These are phyloP conservation scores for Leucogyrophana mollusca DNA, from an alignment of 768 basidiomycete species.

Conservation along the genomic window DNA sequence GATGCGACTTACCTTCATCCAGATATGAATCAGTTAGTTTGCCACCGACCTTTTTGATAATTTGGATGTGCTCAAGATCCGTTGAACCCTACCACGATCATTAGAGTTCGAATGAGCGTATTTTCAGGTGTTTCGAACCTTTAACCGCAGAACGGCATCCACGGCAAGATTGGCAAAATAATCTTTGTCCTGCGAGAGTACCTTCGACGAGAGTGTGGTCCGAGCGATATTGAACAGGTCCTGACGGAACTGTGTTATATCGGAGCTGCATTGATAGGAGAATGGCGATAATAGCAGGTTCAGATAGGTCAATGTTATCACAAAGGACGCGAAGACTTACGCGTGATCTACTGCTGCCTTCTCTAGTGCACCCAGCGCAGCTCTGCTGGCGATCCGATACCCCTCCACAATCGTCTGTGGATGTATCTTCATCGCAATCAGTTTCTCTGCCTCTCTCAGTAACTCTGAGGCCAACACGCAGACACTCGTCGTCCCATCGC, in stretches of 20 bases:
- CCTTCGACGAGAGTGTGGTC: conserved; percentile 95
- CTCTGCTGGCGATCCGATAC: conserved; percentile 85
- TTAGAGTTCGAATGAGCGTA: conserved; percentile 4
- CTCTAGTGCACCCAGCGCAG: conserved; percentile 84
- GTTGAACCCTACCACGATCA: conserved; percentile 76
- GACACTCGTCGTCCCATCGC: conserved; percentile 91
- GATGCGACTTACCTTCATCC: conserved; percentile 70
- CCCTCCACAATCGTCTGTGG: conserved; percentile 98
- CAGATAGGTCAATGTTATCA: conserved; percentile 2
- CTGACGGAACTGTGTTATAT: conserved; percentile 73
- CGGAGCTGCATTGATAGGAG: conserved; percentile 44
- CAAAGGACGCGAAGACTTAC: conserved; percentile 42
- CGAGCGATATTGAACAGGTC: conserved; percentile 96
- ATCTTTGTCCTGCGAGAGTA: conserved; percentile 93
- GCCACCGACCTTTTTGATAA: conserved; percentile 99
- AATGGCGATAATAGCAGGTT: not conserved
- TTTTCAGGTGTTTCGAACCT: conserved; percentile 45
- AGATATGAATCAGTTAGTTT: conserved; percentile 98
- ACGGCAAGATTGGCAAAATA: conserved; percentile 99
- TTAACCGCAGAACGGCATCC: conserved; percentile 90
- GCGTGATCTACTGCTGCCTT: conserved; percentile 79
- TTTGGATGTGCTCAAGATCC: conserved; percentile 96
- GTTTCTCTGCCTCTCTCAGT: conserved; percentile 91
- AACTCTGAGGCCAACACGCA: conserved; percentile 92
- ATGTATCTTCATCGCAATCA: conserved; percentile 90